phyloP scores from a whole-genome alignment of 1,284 basidiomycete genomes.

The Puccinia horiana region DNA sequence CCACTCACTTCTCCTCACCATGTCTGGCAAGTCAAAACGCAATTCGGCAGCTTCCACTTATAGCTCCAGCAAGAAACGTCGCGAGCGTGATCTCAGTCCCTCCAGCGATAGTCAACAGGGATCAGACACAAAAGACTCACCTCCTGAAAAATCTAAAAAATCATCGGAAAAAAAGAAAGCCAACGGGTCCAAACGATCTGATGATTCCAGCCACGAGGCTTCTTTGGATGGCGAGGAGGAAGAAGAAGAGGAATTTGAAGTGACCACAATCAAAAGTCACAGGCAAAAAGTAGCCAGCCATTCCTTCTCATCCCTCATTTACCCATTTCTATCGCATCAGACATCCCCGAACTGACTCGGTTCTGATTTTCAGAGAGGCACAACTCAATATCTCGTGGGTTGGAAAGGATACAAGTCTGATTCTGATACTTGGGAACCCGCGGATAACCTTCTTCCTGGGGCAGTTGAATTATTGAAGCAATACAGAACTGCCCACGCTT shows the following conservation, averaged over 20 bases:
- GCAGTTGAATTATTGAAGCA: constrained; percentile 29
- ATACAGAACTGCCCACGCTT: background rate
- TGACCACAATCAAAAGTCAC: constrained; percentile 19
- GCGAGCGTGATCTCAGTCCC: background rate
- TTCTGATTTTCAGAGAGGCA: background rate
- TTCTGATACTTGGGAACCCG: constrained; percentile 22
- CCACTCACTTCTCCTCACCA: background rate
- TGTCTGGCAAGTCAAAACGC: constrained; percentile 5
- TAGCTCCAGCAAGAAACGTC: constrained; percentile 16
- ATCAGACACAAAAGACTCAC: background rate
- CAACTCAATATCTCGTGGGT: constrained; percentile 3
- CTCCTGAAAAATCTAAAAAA: background rate
- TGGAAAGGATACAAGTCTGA: constrained; percentile 26
- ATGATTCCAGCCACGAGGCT: background rate
- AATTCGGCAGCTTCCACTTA: constrained; percentile 1
- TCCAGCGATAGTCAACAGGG: background rate
- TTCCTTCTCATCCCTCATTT: background rate
- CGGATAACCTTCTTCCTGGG: constrained; percentile 8
- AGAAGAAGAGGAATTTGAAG: constrained; percentile 27
- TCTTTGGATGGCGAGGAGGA: background rate
- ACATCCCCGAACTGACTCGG: background rate
- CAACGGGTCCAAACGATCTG: background rate
- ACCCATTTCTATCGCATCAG: background rate
- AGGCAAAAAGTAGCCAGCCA: background rate
- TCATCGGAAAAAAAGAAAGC: background rate